Evolutionary conservation across 768 basidiomycete genomes (phyloP).

Genomic region (Amanita pallidorosea): DNA sequence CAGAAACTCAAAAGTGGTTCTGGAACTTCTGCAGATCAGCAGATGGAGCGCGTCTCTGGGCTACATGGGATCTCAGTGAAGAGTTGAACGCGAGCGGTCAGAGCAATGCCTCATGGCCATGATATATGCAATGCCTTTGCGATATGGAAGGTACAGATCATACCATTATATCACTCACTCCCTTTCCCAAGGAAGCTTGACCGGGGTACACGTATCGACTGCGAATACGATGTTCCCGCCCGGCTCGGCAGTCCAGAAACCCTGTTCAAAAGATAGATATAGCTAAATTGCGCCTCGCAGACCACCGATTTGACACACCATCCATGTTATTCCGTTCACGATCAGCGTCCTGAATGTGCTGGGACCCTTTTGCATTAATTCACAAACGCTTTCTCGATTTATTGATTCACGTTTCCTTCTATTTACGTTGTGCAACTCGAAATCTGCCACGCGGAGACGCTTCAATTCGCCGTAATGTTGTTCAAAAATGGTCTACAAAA

Average conservation of each 20-base stretch:
- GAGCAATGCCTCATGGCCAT: neutral
- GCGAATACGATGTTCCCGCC: neutral
- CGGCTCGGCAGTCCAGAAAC: neutral
- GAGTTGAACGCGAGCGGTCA: neutral
- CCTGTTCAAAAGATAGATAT: neutral
- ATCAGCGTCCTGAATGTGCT: slow-evolving; percentile 18
- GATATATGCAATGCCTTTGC: too few relatives aligned
- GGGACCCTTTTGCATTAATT: slow-evolving; percentile 15
- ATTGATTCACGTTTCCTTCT: slow-evolving; percentile 11
- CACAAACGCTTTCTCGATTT: slow-evolving; percentile 13
- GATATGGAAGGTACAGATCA: neutral
- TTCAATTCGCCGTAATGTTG: slow-evolving; percentile 9
- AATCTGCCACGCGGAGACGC: slow-evolving; percentile 20
- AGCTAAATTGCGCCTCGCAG: neutral
- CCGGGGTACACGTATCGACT: neutral
- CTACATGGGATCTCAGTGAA: neutral
- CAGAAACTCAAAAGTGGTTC: slow-evolving; percentile 12
- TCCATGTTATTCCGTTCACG: slow-evolving; percentile 22
- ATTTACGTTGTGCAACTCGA: slow-evolving; percentile 22
- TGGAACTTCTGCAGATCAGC: neutral
- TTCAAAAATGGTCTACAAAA: slow-evolving; percentile 17
- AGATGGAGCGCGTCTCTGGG: neutral
- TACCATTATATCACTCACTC: neutral
- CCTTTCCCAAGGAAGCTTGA: slow-evolving; percentile 5
- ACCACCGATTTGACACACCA: slow-evolving; percentile 15